These are phyloP conservation scores for Fusarium praegraminearum DNA, from an alignment of 2,329 filamentous ascomycete species.

Conservation along the genomic window DNA sequence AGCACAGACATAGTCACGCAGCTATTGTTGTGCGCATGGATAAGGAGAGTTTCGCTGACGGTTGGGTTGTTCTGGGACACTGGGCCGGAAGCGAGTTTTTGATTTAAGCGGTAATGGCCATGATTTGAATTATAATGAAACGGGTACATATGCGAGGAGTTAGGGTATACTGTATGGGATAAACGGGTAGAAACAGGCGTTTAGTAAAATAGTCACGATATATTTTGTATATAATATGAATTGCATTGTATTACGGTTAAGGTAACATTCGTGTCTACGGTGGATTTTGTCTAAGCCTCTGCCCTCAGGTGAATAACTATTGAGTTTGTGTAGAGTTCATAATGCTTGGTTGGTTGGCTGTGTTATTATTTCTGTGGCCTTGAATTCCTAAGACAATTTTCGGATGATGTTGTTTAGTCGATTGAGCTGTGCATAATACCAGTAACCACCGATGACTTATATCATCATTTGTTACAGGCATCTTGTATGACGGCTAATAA, in stretches of 20 bases:
- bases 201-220: neutral
- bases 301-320: neutral
- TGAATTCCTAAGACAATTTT: neutral
- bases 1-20: slow-evolving; percentile 84
- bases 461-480: neutral
- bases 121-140: neutral
- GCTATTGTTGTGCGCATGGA: slow-evolving; percentile 86
- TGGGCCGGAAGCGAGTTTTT: slow-evolving; percentile 82
- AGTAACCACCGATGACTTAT: neutral
- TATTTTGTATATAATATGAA: neutral
- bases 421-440: neutral
- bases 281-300: neutral
- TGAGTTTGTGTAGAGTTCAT: neutral
- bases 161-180: neutral
- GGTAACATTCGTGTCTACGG: too few species aligned
- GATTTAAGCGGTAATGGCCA: slow-evolving; percentile 34
- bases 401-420: neutral
- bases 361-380: neutral
- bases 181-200: slow-evolving; percentile 20
- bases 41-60: slow-evolving; percentile 77
- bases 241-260: neutral
- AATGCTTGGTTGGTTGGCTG: neutral
- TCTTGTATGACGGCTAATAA: neutral
- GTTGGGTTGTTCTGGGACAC: slow-evolving; percentile 80
- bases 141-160: slow-evolving; percentile 26